Evolutionary conservation across 257 asterid genomes (phyloP), one percentile per base, ranked within the genome.

Genomic region (Solanum virginianum): DNA sequence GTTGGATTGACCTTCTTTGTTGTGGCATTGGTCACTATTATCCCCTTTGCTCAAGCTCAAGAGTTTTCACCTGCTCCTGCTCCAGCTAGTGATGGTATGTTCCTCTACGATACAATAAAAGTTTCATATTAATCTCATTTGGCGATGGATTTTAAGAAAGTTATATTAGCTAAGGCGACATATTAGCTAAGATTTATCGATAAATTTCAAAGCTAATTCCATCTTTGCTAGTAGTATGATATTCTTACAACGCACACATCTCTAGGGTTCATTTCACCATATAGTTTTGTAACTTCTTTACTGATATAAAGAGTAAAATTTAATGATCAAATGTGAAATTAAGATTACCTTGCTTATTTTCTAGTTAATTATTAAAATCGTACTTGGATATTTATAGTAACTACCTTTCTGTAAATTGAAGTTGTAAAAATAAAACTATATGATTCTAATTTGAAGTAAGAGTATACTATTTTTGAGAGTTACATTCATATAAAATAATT

Each of bases 51-150:
- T 14, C 87, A 60, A 47, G 84, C 87, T 29, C 85, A 85, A 11
- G 84, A 53, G 14, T 11, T 26, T 43, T 22, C 89, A 13, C 89
- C 89, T 47, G 82, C 89, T 60, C 87, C 89, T 18, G 75, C 87
- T 5, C 87, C 88, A 10, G 41, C 86, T 6, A 87, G 82, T 39
- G 89, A 87, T 74, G 89, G 86, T 87, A 72, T 24, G 77, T 51
- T 39, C 54, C 17, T 18, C 14, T 16, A 0, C 12, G 4, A 57
- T n/a, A 59, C n/a, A 20, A 59, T 6, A 59, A 20, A 59, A 59
- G 0, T 0, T 8, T 59, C 6, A 9, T 59, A 1, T 20, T 59
- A 20, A 59, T 59, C 13, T 59, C 26, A 20, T 57, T 59, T 20
- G 9, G 7, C n/a, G 10, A 2, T 20, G 6, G 3, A 0, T 59